Conservation (phyloP, 192 early-diverging fungal genomes). For the Mortierella hygrophila region DNA sequence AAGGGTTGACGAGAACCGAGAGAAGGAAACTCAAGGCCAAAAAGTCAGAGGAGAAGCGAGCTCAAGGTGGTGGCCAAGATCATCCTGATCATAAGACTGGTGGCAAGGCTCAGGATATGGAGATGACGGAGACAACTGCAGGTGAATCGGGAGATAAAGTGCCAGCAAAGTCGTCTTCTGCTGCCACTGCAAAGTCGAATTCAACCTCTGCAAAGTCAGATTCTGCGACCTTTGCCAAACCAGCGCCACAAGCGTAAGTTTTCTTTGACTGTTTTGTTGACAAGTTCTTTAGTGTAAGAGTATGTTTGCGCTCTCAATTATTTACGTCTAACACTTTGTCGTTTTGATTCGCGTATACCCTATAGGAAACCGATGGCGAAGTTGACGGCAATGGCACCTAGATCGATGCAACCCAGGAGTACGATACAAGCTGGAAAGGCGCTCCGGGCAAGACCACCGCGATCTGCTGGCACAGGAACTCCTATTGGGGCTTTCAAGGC, state of each 20-base stretch:
- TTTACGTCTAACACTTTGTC: not conserved
- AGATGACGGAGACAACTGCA: not conserved
- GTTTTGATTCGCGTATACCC: not conserved
- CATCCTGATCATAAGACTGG: not conserved
- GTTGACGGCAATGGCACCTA: constrained; percentile 8
- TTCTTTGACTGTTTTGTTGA: too few species aligned
- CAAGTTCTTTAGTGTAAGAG: too few species aligned
- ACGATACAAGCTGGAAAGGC: not conserved
- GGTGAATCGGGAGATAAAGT: not conserved
- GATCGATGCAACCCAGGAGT: constrained; percentile 9
- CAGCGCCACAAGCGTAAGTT: too few species aligned
- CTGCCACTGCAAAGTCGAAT: too few species aligned
- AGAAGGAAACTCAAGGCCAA: constrained; percentile 5
- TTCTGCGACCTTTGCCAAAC: too few species aligned
- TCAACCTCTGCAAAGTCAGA: too few species aligned
- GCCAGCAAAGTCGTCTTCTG: too few species aligned
- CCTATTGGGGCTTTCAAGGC: constrained; percentile 12
- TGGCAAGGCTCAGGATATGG: not conserved
- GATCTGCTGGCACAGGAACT: not conserved
- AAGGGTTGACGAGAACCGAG: not conserved
- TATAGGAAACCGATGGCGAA: constrained; percentile 1
- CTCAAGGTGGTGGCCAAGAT: not conserved
- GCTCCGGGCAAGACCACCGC: not conserved
- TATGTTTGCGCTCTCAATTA: too few species aligned
- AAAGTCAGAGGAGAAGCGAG: not conserved